A percentile compares a stretch with the other conserved stretches of the same genome.
Conservation (phyloP, 2,329 filamentous ascomycete genomes). For the Claviceps sp. region DNA sequence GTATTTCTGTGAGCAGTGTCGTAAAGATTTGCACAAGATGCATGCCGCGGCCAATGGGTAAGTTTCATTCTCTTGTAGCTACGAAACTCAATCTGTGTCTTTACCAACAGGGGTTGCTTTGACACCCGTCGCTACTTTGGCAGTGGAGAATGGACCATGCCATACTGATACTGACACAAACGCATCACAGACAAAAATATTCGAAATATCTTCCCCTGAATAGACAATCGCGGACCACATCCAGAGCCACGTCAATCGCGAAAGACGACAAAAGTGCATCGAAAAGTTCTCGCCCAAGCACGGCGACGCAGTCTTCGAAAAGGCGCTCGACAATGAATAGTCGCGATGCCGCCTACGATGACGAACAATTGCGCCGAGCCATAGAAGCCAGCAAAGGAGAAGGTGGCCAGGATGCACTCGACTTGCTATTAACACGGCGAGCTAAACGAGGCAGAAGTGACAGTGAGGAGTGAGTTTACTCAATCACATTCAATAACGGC, state of each 20-base stretch:
- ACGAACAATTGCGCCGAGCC: conserved; percentile 75
- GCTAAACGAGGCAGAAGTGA: conserved; percentile 79
- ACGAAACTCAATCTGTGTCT: background rate
- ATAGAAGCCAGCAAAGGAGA: conserved; percentile 94
- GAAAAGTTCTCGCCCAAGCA: conserved; percentile 41
- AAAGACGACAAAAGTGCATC: conserved; percentile 47
- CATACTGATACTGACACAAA: conserved; percentile 30
- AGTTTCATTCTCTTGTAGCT: conserved; percentile 22
- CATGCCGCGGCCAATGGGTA: conserved; percentile 74
- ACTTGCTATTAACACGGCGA: conserved; percentile 43
- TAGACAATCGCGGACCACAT: conserved; percentile 40
- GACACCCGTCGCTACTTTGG: no score
- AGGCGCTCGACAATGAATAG: conserved; percentile 96
- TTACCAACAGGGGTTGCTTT: background rate
- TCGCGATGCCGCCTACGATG: conserved; percentile 85
- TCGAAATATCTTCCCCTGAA: conserved; percentile 52
- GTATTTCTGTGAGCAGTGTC: conserved; percentile 94
- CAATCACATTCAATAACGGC: background rate
- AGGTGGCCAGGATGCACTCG: conserved; percentile 33
- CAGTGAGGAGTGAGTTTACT: conserved; percentile 71
- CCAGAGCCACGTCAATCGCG: conserved; percentile 49
- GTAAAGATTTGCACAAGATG: conserved; percentile 80
- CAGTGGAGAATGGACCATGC: no score
- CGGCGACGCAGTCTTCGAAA: conserved; percentile 51
- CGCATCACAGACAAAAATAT: conserved; percentile 43